Percentiles rank a stretch among this genome's conserved stretches.
Evolutionary conservation across 2,329 filamentous ascomycete genomes (phyloP).

Genomic region (Ophiocordyceps camponoti-rufipedis): DNA sequence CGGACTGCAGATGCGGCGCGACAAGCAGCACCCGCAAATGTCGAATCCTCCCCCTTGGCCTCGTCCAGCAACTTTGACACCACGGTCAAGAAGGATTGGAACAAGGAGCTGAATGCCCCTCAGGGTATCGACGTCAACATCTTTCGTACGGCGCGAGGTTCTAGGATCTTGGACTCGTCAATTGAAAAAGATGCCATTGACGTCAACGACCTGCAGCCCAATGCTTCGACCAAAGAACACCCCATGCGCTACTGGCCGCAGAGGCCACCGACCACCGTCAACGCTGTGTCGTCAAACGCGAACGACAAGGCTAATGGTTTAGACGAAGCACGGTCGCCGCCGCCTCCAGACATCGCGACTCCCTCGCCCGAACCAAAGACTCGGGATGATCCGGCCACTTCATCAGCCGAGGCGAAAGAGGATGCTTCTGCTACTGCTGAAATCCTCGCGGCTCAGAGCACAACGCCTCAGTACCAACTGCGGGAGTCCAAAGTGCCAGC

Average conservation of each 20-base stretch:
- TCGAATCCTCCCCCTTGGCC: neutral
- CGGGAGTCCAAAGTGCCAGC: conserved; percentile 82
- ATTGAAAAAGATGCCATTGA: conserved; percentile 8
- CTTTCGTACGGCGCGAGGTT: conserved; percentile 27
- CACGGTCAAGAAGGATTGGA: conserved; percentile 2
- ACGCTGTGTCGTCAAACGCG: neutral
- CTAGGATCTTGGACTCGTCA: conserved; percentile 23
- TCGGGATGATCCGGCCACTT: neutral
- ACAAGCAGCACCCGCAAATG: neutral
- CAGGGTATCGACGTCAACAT: conserved; percentile 25
- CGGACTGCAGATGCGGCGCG: neutral
- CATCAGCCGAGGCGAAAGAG: conserved; percentile 1
- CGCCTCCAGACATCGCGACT: conserved; percentile 1
- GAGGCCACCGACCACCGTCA: conserved; percentile 7
- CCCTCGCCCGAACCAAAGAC: neutral
- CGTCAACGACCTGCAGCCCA: conserved; percentile 2
- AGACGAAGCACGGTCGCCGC: neutral
- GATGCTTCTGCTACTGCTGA: conserved; percentile 8
- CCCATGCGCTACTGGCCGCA: conserved; percentile 17
- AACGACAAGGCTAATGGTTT: neutral
- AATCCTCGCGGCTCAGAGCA: conserved; percentile 7
- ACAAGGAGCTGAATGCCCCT: conserved; percentile 16
- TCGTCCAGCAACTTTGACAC: conserved; percentile 1
- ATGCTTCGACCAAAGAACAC: conserved; percentile 15
- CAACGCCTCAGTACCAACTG: conserved; percentile 41